A percentile compares a stretch with the other conserved stretches of the same genome.
Evolutionary conservation across 164 flowering plant species (phyloP).

Genomic region (Aristolochia californica): DNA sequence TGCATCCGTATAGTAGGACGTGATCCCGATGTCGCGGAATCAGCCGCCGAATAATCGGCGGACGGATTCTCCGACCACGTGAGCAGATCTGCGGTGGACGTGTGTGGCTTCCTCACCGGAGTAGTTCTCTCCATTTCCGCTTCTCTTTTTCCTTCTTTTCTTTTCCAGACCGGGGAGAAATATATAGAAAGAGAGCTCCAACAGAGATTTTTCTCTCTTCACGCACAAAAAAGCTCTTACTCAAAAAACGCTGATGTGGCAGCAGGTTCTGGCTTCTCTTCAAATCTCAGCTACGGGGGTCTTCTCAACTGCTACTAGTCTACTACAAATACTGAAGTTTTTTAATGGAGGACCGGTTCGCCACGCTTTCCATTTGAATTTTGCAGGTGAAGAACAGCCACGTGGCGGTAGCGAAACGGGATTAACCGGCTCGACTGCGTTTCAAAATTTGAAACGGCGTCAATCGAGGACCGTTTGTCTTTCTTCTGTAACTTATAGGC

Average conservation of each 20-base stretch:
- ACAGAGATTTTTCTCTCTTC: conserved; percentile 3
- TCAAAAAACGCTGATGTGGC: conserved; percentile 10
- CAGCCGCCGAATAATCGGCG: conserved; percentile 20
- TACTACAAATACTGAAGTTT: neutral
- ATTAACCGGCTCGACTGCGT: neutral
- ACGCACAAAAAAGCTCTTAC: conserved; percentile 10
- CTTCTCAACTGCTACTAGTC: too few species aligned
- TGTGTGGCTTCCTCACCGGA: conserved; percentile 88
- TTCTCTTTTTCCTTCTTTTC: neutral
- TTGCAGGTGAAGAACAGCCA: neutral
- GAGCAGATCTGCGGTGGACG: conserved; percentile 93
- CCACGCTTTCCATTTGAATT: neutral
- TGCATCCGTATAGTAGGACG: conserved; percentile 46
- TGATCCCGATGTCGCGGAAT: conserved; percentile 20
- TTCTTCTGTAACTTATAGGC: too few species aligned
- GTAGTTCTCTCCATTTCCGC: conserved; percentile 53
- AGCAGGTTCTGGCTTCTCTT: neutral
- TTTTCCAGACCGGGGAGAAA: neutral
- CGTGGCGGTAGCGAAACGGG: neutral
- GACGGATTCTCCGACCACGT: conserved; percentile 75
- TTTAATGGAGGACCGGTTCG: neutral
- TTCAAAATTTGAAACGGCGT: too few species aligned
- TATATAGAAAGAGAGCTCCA: neutral
- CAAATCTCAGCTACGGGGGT: neutral
- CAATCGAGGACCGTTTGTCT: too few species aligned